Conservation (phyloP, 768 basidiomycete species). For the Nidularia sp. region DNA sequence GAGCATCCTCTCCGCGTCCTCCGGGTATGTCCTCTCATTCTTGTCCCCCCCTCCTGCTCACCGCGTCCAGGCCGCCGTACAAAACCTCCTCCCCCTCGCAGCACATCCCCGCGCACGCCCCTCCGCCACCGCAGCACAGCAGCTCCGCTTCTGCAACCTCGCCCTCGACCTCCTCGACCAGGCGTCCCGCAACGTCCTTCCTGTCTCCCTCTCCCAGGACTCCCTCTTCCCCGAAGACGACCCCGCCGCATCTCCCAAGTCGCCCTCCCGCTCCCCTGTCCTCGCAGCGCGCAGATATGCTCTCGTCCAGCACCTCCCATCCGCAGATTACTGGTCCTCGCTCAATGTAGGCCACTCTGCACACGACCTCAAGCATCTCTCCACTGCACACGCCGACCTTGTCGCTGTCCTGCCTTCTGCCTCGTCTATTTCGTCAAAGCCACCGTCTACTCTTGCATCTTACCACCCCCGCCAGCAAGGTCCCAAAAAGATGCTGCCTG, state of each 20-base stretch:
- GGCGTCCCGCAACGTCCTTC: constrained; percentile 45
- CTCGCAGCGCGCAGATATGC: constrained; percentile 56
- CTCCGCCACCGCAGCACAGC: constrained; percentile 62
- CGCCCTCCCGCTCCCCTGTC: constrained; percentile 16
- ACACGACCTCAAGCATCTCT: constrained; percentile 43
- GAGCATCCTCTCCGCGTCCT: constrained; percentile 52
- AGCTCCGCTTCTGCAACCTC: constrained; percentile 70
- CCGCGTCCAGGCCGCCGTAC: constrained; percentile 51
- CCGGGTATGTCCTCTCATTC: constrained; percentile 38
- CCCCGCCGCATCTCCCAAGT: constrained; percentile 2
- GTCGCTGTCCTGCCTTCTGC: constrained; percentile 69
- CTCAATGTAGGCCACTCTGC: constrained; percentile 41
- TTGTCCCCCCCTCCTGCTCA: constrained; percentile 12
- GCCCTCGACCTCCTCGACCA: constrained; percentile 72
- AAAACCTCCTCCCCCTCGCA: constrained; percentile 65
- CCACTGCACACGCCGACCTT: constrained; percentile 70
- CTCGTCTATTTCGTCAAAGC: constrained; percentile 30
- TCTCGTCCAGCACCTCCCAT: constrained; percentile 74
- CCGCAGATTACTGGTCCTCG: constrained; percentile 78
- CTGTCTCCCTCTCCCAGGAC: constrained; percentile 46
- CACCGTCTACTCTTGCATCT: constrained; percentile 49
- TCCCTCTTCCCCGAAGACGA: constrained; percentile 8
- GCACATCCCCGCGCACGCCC: constrained; percentile 61
- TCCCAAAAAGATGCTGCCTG: constrained; percentile 36
- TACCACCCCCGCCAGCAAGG: constrained; percentile 43